Percentiles rank a stretch among this genome's conserved stretches.
phyloP scores from a whole-genome alignment of 2,329 filamentous ascomycete species.

The Colletotrichum liaoningense region DNA sequence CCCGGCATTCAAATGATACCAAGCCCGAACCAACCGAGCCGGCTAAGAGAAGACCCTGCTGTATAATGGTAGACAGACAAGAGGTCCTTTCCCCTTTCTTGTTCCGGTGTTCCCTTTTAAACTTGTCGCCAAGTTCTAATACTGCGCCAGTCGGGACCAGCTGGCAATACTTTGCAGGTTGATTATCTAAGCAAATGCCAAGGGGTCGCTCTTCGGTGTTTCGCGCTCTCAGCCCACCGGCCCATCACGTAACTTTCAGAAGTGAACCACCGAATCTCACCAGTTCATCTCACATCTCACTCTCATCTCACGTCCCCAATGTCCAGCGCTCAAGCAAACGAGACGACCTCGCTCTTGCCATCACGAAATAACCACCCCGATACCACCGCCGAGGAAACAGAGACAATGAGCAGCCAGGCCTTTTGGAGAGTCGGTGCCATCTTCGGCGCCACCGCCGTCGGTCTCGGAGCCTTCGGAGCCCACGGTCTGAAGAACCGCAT shows the following conservation, averaged over 20 bases:
- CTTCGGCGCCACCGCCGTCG: slow-evolving; percentile 71
- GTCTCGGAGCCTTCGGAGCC: slow-evolving; percentile 74
- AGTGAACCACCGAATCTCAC: not conserved
- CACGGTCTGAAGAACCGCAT: slow-evolving; percentile 74
- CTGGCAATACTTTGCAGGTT: not conserved
- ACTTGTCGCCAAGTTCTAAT: not conserved
- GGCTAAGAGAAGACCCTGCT: not conserved
- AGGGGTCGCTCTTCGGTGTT: not conserved
- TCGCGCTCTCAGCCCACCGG: slow-evolving; percentile 10
- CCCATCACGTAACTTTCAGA: not conserved
- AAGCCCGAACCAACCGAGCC: not conserved
- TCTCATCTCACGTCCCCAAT: slow-evolving; percentile 4
- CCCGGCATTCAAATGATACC: too few species aligned
- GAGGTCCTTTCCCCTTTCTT: not conserved
- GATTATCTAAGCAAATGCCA: slow-evolving; percentile 16
- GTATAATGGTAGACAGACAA: not conserved
- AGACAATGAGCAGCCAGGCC: slow-evolving; percentile 41
- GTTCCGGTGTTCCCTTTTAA: not conserved
- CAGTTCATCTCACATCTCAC: not conserved
- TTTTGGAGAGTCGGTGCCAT: slow-evolving; percentile 73
- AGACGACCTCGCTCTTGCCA: slow-evolving; percentile 12
- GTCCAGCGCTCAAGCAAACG: slow-evolving; percentile 9
- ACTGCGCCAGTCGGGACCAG: not conserved
- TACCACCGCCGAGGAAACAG: not conserved
- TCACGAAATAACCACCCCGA: not conserved